Conservation (phyloP, 257 asterid species). For the Rubia yunnanensis region DNA sequence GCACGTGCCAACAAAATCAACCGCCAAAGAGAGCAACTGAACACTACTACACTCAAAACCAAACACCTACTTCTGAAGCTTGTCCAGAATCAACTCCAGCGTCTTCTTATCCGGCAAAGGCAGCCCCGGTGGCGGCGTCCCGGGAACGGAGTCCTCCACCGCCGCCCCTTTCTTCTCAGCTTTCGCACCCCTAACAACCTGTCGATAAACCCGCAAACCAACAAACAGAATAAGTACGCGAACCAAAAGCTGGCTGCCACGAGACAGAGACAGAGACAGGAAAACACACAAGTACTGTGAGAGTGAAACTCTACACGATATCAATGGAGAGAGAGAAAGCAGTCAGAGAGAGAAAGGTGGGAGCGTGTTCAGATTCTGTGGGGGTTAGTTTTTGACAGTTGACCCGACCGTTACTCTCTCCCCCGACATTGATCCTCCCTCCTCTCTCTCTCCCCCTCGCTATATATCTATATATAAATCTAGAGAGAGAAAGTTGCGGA, state of each 20-base stretch:
- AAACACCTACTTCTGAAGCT: conserved; percentile 81
- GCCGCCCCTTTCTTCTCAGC: conserved; percentile 30
- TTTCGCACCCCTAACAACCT: conserved; percentile 41
- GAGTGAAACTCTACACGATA: not conserved
- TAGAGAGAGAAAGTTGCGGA: conserved; percentile 23
- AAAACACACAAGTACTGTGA: conserved; percentile 30
- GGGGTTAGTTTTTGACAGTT: conserved; percentile 80
- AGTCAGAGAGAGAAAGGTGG: conserved; percentile 39
- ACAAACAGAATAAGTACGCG: conserved; percentile 22
- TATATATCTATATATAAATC: conserved; percentile 14
- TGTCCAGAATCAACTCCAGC: conserved; percentile 75
- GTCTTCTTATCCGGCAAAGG: conserved; percentile 76
- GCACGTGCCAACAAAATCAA: conserved; percentile 2
- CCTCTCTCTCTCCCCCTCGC: conserved; percentile 10
- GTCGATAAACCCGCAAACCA: conserved; percentile 29
- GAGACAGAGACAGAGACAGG: conserved; percentile 42
- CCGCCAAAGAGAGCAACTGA: conserved; percentile 2
- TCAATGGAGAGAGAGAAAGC: conserved; percentile 15
- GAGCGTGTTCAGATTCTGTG: conserved; percentile 71
- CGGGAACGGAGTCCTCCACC: conserved; percentile 48
- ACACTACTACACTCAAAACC: conserved; percentile 2
- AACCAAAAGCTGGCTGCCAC: conserved; percentile 38
- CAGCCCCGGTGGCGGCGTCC: conserved; percentile 50
- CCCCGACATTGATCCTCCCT: conserved; percentile 20
- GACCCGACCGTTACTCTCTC: conserved; percentile 56